Conservation (phyloP, 306 rosid species). For the Dryas alaskensis region DNA sequence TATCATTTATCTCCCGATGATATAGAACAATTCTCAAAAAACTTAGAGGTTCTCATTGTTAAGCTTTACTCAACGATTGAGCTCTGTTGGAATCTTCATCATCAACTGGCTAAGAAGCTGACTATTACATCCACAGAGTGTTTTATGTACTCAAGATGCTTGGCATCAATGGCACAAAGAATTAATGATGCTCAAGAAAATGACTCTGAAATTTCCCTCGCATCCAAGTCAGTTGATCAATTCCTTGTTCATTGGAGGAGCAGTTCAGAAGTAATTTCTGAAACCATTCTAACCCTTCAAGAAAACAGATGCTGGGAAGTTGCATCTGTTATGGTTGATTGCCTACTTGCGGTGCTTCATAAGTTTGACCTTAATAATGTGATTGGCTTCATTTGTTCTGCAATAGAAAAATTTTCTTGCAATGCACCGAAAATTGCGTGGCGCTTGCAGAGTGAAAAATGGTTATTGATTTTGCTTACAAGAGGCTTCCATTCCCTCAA, state of each 20-base stretch:
- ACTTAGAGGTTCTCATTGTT: conserved; percentile 57
- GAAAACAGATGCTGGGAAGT: conserved; percentile 85
- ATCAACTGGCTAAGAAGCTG: conserved; percentile 65
- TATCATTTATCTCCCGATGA: conserved; percentile 46
- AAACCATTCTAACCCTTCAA: conserved; percentile 54
- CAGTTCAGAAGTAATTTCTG: conserved; percentile 69
- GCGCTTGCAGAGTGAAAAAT: conserved; percentile 84
- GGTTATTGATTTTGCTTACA: conserved; percentile 51
- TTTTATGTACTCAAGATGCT: conserved; percentile 59
- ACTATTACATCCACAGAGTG: conserved; percentile 63
- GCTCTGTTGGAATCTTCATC: conserved; percentile 82
- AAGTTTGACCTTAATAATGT: conserved; percentile 54
- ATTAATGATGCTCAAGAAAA: conserved; percentile 42
- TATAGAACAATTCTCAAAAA: conserved; percentile 58
- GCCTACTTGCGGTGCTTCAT: conserved; percentile 57
- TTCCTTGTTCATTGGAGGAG: conserved; percentile 49
- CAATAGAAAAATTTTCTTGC: conserved; percentile 57
- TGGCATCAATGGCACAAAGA: conserved; percentile 48
- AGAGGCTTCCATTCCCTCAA: conserved; percentile 53
- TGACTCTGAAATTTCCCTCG: conserved; percentile 48
- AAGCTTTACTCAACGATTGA: conserved; percentile 65
- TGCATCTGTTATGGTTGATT: conserved; percentile 77
- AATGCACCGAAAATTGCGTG: conserved; percentile 73
- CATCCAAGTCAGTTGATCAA: conserved; percentile 40
- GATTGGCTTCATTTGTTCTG: conserved; percentile 56